phyloP scores from a whole-genome alignment of 495 filamentous ascomycete species.

The Aspergillus ellipticus region DNA sequence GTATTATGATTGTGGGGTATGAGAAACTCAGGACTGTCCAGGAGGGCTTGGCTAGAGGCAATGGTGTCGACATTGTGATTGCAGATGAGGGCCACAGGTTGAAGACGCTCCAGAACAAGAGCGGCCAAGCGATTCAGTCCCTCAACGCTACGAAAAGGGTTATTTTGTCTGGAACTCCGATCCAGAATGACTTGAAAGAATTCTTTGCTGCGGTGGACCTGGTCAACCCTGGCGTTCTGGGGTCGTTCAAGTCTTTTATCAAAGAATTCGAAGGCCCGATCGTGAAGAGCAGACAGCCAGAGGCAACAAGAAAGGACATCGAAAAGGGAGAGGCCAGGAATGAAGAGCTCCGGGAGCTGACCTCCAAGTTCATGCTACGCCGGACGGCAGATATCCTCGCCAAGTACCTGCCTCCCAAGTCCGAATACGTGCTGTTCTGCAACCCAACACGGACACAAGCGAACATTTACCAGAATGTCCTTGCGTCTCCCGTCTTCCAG shows the following conservation, averaged over 20 bases:
- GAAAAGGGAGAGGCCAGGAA: constrained; percentile 70
- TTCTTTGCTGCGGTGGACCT: constrained; percentile 79
- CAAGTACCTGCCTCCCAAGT: constrained; percentile 72
- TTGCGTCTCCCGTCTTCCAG: constrained; percentile 67
- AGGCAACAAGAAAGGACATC: constrained; percentile 59
- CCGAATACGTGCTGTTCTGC: constrained; percentile 75
- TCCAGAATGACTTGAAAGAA: constrained; percentile 78
- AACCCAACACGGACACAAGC: constrained; percentile 66
- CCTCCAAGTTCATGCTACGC: constrained; percentile 70
- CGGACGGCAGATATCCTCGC: constrained; percentile 71
- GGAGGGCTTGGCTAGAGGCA: constrained; percentile 60
- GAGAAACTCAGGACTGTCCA: constrained; percentile 70
- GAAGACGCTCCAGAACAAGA: constrained; percentile 80
- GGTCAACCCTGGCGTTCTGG: constrained; percentile 72
- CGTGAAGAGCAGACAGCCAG: constrained; percentile 67
- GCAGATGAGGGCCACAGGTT: constrained; percentile 79
- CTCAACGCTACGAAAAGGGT: constrained; percentile 64
- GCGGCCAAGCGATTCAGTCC: constrained; percentile 68
- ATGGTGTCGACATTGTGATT: constrained; percentile 71
- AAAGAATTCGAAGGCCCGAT: constrained; percentile 73
- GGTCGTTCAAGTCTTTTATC: constrained; percentile 64
- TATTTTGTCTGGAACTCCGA: constrained; percentile 73
- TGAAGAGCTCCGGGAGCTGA: constrained; percentile 65
- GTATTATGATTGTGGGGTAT: constrained; percentile 79
- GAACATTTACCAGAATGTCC: constrained; percentile 63